phyloP scores from a whole-genome alignment of 2,329 filamentous ascomycete genomes.

The Xylariaceae sp. region DNA sequence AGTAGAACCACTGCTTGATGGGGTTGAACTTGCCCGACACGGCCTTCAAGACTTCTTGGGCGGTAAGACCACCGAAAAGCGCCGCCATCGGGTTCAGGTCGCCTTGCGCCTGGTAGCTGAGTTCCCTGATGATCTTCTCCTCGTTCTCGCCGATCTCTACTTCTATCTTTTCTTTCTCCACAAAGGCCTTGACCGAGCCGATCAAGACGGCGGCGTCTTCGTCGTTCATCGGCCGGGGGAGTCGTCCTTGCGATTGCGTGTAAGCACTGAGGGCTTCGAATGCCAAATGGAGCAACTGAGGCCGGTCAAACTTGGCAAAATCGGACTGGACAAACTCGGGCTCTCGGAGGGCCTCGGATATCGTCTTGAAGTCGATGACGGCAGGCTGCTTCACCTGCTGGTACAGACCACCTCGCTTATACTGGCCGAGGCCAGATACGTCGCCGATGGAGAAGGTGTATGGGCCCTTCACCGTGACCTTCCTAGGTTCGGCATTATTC shows the following conservation, averaged over 20 bases:
- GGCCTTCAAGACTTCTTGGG: constrained; percentile 93
- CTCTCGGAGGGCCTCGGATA: constrained; percentile 72
- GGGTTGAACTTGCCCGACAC: constrained; percentile 97
- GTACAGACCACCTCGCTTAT: constrained; percentile 83
- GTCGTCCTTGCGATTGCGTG: constrained; percentile 64
- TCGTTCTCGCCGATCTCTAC: constrained; percentile 90
- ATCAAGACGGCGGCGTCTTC: constrained; percentile 75
- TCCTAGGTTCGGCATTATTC: constrained; percentile 77
- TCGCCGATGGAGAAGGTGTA: constrained; percentile 98
- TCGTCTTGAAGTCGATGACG: constrained; percentile 78
- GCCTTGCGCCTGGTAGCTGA: constrained; percentile 89
- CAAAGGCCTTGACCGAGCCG: constrained; percentile 68
- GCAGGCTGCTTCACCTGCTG: constrained; percentile 99
- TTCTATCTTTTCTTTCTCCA: constrained; percentile 68
- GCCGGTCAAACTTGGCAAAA: constrained; percentile 96
- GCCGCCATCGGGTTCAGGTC: constrained; percentile 90
- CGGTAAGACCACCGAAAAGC: constrained; percentile 88
- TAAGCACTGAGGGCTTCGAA: constrained; percentile 91
- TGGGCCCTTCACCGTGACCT: constrained; percentile 89
- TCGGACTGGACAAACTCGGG: constrained; percentile 90
- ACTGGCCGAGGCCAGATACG: constrained; percentile 79
- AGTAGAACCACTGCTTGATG: constrained; percentile 94
- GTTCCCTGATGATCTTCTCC: constrained; percentile 85
- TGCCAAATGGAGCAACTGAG: constrained; percentile 83
- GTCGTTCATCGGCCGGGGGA: constrained; percentile 79